These are phyloP conservation scores for Lactarius hengduanensis DNA, from an alignment of 768 basidiomycete species.

Conservation along the genomic window DNA sequence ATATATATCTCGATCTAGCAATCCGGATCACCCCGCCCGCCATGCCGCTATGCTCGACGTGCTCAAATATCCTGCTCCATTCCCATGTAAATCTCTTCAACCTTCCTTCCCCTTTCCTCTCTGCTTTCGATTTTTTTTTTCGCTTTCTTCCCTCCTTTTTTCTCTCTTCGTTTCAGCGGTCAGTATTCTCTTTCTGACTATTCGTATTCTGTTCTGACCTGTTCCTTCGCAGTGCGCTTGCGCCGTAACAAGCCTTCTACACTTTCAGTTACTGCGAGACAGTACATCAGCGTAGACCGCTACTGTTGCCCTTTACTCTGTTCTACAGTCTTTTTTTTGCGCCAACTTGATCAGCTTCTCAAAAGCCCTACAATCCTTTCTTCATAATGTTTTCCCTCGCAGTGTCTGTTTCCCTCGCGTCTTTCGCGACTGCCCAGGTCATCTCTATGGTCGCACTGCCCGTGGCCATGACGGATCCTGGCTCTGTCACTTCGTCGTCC, in stretches of 20 bases:
- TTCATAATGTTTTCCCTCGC: conserved; percentile 58
- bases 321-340: conserved; percentile 34
- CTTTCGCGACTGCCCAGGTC: conserved; percentile 57
- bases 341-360: conserved; percentile 37
- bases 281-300: conserved; percentile 76
- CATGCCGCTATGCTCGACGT: too few relatives aligned
- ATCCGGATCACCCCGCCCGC: background rate
- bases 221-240: conserved; percentile 42
- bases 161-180: conserved; percentile 42
- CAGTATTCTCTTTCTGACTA: conserved; percentile 31
- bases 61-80: background rate
- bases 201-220: conserved; percentile 2
- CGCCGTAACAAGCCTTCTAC: conserved; percentile 41
- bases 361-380: conserved; percentile 38
- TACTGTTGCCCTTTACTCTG: conserved; percentile 45
- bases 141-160: conserved; percentile 32
- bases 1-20: background rate
- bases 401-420: conserved; percentile 56
- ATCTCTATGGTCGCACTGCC: conserved; percentile 36
- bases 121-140: background rate
- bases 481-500: conserved; percentile 27
- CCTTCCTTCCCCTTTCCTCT: background rate
- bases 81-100: background rate
- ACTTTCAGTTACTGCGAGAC: conserved; percentile 57
- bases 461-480: conserved; percentile 36